Conservation (phyloP, 148 eudicot genomes). For the Nepenthes gracilis region DNA sequence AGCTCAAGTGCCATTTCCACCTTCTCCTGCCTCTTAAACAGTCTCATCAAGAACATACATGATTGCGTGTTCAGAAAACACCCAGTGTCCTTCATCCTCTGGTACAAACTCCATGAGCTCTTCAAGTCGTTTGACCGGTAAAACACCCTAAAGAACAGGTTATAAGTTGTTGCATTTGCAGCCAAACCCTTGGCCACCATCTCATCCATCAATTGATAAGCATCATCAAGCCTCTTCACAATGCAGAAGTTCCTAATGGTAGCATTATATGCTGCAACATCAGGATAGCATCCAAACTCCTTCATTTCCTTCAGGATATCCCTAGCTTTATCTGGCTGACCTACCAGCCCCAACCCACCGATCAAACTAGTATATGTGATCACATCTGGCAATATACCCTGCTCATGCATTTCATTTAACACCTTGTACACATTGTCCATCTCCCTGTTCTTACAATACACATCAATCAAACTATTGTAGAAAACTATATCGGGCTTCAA, state of each 20-base stretch:
- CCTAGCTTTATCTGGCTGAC: slow-evolving; percentile 83
- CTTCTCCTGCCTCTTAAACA: slow-evolving; percentile 65
- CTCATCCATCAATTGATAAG: slow-evolving; percentile 53
- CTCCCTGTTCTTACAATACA: too few relatives aligned
- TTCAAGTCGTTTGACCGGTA: slow-evolving; percentile 69
- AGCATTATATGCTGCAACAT: slow-evolving; percentile 83
- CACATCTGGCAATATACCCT: too few relatives aligned
- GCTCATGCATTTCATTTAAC: too few relatives aligned
- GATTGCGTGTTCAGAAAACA: slow-evolving; percentile 81
- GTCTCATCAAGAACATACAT: too few relatives aligned
- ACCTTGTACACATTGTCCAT: too few relatives aligned
- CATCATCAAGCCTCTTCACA: slow-evolving; percentile 63
- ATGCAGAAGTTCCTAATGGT: slow-evolving; percentile 73
- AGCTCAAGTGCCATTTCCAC: slow-evolving; percentile 81
- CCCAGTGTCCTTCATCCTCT: slow-evolving; percentile 56
- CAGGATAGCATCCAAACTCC: slow-evolving; percentile 70
- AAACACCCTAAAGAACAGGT: slow-evolving; percentile 60
- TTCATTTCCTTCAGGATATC: slow-evolving; percentile 68
- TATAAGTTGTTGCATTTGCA: slow-evolving; percentile 78
- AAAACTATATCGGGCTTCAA: too few relatives aligned
- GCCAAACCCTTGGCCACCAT: slow-evolving; percentile 51
- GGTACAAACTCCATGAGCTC: slow-evolving; percentile 62
- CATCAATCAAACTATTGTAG: too few relatives aligned
- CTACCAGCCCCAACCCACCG: slow-evolving; percentile 77
- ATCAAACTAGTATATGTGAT: too few relatives aligned